Base-by-base conservation (phyloP, 257 asterid genomes). In the Lantana camara region DNA sequence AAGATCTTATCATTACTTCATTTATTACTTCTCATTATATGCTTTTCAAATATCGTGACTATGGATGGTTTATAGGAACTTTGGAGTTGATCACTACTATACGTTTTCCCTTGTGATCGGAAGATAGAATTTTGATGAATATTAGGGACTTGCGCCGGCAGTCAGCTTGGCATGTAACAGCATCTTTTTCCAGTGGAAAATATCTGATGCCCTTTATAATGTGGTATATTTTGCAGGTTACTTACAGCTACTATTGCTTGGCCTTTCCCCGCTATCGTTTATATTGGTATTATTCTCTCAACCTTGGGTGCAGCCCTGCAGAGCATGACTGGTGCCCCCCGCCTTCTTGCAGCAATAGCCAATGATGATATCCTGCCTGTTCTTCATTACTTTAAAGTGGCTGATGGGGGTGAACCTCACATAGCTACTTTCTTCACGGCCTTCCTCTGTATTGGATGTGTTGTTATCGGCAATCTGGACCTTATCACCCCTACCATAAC, bases 231-330 rank as follows among this genome's bases (percentile, higher is more conserved):
- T 73, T 82, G 77, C 95, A 93, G 99, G 99, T 83, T 93, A 75
- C 95, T 93, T 64, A 87, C 96, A 21, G 99, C 99, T 50, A 84
- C 96, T 62, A 90, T 93, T 73, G 96, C 99, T 65, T 93, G 99
- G 99, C 99, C 99, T 67, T 75, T 83, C 70, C 97, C 99, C 20
- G 90, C 92, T 29, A 78, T 90, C 64, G 87, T 80, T 16, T 86
- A 93, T 76, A 60, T 93, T 67, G 99, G 99, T 57, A 93, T 93
- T 64, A 93, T 93, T 54, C 97, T 93, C 67, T 93, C 99, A 53
- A 93, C 99, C 74, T 83, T 93, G 70, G 99, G 99, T 30, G 99
- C 99, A 73, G 99, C 99, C 74, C 88, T 93, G 63, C 99, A 93
- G 79, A 93, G 99, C 72, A 73, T 93, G 71, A 89, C 97, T 14